Evolutionary conservation across 1,284 basidiomycete genomes (phyloP), one percentile per base, ranked within the genome.

Genomic region (Cyathus olla): DNA sequence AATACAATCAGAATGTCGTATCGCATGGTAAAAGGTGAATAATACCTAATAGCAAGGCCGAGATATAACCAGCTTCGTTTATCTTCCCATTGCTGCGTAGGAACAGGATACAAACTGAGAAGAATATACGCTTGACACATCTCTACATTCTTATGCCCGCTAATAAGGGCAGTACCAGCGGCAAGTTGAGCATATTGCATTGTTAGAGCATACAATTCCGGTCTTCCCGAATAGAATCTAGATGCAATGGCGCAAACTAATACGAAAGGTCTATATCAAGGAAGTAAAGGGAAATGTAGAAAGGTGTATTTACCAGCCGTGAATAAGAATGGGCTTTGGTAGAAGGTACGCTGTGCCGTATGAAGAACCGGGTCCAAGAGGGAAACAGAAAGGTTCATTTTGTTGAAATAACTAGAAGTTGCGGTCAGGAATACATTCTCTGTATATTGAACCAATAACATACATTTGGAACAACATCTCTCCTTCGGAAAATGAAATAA

Each of bases 201-300:
- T 3, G 87, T 78, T 62, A 87, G 84, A 13, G 79, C 73, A 66
- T 94, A 94, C 2, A 95, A 79, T 10, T 85, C 83, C 2, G 89
- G 87, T n/a, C 88, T 88, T 54, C 87, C 82, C 1, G 81, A 69
- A 67, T 92, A 90, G 72, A 90, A 93, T 60, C 92, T 83, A 2
- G 93, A 94, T 6, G 92, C 89, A 59, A 94, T 84, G 8, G 90
- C 93, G 70, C 92, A 94, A 53, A 95, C 92, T 94, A n/a, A 51
- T 19, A 59, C 15, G 54, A 47, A 44, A 55, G 11, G 27, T 55
- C 54, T 26, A 28, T 44, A 31, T 62, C 28, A 56, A 19, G 24
- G 28, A n/a, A 13, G 59, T 29, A 37, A 27, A 15, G n/a, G 22
- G 13, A 19, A 35, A 31, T 8, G n/a, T 27, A 28, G 28, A 22